Percentiles rank a stretch among this genome's conserved stretches.
Evolutionary conservation across 768 basidiomycete species (phyloP).

Genomic region (Serendipita sp.): DNA sequence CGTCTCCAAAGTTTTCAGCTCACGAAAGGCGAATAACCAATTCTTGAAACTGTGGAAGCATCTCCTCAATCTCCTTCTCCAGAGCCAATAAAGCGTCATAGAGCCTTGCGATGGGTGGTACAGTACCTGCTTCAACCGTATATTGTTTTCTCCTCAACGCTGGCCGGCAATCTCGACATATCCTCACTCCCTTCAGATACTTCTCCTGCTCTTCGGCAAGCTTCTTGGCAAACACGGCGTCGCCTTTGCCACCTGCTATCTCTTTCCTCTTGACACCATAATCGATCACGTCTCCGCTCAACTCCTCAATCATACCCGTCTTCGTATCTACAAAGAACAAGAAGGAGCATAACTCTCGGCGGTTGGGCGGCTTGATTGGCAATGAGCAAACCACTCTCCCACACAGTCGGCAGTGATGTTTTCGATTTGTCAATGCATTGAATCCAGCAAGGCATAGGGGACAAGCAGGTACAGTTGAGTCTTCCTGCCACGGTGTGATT

Average conservation of each 20-base stretch:
- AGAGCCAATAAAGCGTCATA: constrained; percentile 60
- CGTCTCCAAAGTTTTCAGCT: constrained; percentile 10
- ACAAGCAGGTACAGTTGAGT: constrained; percentile 59
- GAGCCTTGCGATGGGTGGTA: constrained; percentile 49
- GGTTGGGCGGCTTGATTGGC: constrained; percentile 55
- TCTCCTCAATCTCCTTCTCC: constrained; percentile 81
- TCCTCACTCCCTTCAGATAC: constrained; percentile 75
- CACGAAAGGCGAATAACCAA: constrained; percentile 57
- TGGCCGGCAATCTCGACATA: constrained; percentile 72
- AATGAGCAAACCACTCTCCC: constrained; percentile 85
- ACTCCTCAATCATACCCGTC: constrained; percentile 67
- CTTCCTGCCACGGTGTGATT: constrained; percentile 92
- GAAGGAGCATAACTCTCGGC: constrained; percentile 54
- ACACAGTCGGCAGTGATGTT: constrained; percentile 92
- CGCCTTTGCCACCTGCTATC: constrained; percentile 11
- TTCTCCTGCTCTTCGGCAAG: constrained; percentile 49
- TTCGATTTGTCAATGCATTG: constrained; percentile 79
- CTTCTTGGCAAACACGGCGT: constrained; percentile 10
- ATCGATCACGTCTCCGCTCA: constrained; percentile 57
- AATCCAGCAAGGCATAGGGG: constrained; percentile 71
- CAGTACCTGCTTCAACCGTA: constrained; percentile 39
- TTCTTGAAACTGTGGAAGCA: constrained; percentile 80
- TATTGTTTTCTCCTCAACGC: constrained; percentile 70
- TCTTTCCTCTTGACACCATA: constrained; percentile 43
- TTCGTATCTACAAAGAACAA: constrained; percentile 76